Evolutionary conservation across 2,329 filamentous ascomycete genomes (phyloP), one percentile per base, ranked within the genome.

Genomic region (Venturiaceae sp.): DNA sequence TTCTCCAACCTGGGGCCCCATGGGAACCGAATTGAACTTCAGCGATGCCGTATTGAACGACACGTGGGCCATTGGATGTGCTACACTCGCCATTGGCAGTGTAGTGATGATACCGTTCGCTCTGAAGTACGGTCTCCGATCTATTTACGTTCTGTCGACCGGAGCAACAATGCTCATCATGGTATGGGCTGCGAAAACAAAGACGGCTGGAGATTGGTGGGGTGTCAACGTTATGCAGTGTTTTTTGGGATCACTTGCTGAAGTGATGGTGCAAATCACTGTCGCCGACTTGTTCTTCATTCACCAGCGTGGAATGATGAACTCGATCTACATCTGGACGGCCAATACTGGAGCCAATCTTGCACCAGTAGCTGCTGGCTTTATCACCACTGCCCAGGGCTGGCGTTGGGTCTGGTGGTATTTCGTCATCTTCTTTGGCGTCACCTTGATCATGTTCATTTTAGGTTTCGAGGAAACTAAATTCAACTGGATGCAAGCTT

Each of bases 261-360:
- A 82, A 63, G 73, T 79, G 2, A 66, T 82, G 5, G 77, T 82
- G 4, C 78, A 80, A 65, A 77, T 76, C 64, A 80, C 77, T 0
- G 72, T 76, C 36, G 71, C 68, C 1, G 75, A 77, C 60, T 59
- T 77, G 14, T 77, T 71, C 63, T 77, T 75, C 58, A 72, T 77
- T 14, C 75, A 77, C 62, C 69, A 76, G 62, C 68, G 74, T 34
- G 74, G 67, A 4, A 69, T 70, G 8, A 67, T 71, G 5, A 67
- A 75, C 26, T 68, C 71, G 6, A 66, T 71, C 14, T 75, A 70
- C 70, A 72, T 73, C 58, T 59, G 74, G 4, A 74, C 73, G 60
- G 64, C 75, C 1, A 65, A 71, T n/a, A 67, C 69, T 61, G 73
- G 73, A 36, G 72, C 73, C 33, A 64, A 66, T 14, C 70, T 72